Evolutionary conservation across 805 yeast species (phyloP).

Genomic region (Starmerella kuoi): DNA sequence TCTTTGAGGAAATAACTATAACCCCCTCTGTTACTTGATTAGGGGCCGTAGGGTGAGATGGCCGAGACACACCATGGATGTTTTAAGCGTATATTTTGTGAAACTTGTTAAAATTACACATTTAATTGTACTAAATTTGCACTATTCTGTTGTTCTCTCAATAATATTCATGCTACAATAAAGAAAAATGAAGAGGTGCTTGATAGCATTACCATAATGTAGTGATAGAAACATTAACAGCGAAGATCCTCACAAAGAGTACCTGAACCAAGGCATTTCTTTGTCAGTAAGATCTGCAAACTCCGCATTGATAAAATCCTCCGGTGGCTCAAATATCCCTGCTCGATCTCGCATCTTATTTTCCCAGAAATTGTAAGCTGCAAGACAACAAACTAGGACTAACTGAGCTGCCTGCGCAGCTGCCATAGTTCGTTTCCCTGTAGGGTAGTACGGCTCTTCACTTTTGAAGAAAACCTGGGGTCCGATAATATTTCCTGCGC

Average conservation of each 20-base stretch:
- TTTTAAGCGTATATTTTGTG: no score
- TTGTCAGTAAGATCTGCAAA: constrained; percentile 43
- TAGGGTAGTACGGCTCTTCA: constrained; percentile 50
- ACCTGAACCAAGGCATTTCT: constrained; percentile 45
- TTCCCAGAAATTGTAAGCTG: background rate
- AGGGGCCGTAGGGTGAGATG: no score
- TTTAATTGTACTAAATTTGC: no score
- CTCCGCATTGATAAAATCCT: constrained; percentile 15
- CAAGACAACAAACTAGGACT: constrained; percentile 21
- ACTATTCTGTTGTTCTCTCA: no score
- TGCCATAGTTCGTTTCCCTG: constrained; percentile 46
- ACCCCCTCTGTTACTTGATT: no score
- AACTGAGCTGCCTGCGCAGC: constrained; percentile 37
- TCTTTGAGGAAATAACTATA: no score
- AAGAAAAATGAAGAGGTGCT: no score
- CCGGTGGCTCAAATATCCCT: constrained; percentile 10
- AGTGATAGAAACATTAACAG: no score
- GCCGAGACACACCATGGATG: no score
- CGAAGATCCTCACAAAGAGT: constrained; percentile 23
- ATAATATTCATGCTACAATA: no score
- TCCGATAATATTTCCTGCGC: constrained; percentile 45
- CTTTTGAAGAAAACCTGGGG: constrained; percentile 48
- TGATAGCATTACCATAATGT: no score
- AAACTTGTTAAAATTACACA: no score
- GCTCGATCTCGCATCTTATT: constrained; percentile 11